Evolutionary conservation across 441 rosid genomes (phyloP).

Genomic region (Croton laevigatus): DNA sequence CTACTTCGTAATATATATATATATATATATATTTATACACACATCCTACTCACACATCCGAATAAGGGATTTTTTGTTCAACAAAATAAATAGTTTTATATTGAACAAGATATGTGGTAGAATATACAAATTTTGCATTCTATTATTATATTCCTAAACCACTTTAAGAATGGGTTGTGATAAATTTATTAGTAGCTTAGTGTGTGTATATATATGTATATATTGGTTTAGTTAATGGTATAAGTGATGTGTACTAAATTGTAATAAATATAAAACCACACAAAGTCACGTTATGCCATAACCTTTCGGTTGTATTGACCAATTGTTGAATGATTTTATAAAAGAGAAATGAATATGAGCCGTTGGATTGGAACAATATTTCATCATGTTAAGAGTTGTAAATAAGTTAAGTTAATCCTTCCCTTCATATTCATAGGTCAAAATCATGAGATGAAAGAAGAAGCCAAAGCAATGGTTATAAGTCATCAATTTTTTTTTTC

Average conservation of each 20-base stretch:
- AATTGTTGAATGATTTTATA: not conserved
- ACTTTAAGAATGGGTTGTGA: not conserved
- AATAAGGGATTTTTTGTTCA: no score
- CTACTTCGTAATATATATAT: no score
- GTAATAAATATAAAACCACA: not conserved
- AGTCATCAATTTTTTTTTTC: not conserved
- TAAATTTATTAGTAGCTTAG: not conserved
- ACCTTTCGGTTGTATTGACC: constrained; percentile 13
- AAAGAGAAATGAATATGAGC: constrained; percentile 10
- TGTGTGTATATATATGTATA: no score
- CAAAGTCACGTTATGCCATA: constrained; percentile 13
- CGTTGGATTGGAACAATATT: constrained; percentile 23
- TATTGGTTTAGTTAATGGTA: not conserved
- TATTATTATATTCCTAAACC: no score
- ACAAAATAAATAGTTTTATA: no score
- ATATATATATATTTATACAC: no score
- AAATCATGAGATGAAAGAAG: constrained; percentile 12
- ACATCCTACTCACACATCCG: no score
- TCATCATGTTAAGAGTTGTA: not conserved
- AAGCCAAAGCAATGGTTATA: not conserved
- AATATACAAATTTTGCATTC: no score
- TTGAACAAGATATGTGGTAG: no score
- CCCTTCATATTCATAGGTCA: not conserved
- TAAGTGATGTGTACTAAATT: not conserved
- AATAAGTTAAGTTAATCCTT: not conserved